Percentiles rank a stretch among this genome's conserved stretches.
Evolutionary conservation across 169 alveolate genomes (phyloP).

Genomic region (Plasmodium gallinaceum): DNA sequence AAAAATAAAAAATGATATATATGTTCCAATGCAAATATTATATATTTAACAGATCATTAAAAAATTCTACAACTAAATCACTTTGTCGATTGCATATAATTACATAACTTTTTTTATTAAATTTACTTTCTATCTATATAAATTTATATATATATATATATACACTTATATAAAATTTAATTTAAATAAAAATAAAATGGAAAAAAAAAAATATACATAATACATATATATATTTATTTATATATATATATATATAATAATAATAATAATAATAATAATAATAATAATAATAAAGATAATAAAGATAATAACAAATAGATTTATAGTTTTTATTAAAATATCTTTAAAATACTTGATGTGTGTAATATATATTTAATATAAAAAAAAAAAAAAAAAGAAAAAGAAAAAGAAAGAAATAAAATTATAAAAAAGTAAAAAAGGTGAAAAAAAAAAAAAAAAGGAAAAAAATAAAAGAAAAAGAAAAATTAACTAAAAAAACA

Average conservation of each 20-base stretch:
- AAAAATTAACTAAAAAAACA: too few relatives aligned
- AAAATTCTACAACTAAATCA: neutral
- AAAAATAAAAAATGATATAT: neutral
- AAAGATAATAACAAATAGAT: neutral
- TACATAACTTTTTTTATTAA: neutral
- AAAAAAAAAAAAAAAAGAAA: neutral
- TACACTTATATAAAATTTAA: neutral
- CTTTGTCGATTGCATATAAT: neutral
- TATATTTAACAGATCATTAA: neutral
- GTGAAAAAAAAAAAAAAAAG: too few relatives aligned
- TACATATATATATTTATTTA: too few relatives aligned
- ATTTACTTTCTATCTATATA: neutral
- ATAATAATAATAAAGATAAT: neutral
- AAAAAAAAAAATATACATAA: neutral
- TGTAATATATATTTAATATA: neutral
- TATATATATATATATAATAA: neutral
- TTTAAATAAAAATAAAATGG: neutral
- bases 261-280: neutral
- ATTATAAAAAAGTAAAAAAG: too few relatives aligned
- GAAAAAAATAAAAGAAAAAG: too few relatives aligned
- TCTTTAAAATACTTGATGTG: neutral
- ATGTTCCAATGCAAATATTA: neutral
- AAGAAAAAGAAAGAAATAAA: neutral
- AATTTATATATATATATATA: neutral
- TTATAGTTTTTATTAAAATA: neutral